Percentiles rank a stretch among this genome's conserved stretches.
Conservation (phyloP, 2,329 filamentous ascomycete genomes). For the Spiromastix sp. region DNA sequence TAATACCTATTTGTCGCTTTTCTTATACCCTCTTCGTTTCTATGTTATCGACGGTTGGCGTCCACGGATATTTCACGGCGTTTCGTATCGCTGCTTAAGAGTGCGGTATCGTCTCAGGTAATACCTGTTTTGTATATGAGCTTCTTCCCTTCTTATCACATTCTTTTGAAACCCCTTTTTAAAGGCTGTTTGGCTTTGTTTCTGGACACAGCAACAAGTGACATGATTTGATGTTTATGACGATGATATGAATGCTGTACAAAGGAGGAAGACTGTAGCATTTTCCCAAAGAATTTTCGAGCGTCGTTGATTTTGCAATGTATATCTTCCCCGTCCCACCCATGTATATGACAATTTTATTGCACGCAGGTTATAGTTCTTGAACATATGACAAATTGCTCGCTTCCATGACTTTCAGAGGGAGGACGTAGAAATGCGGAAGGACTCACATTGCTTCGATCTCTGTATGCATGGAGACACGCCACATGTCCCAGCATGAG, state of each 20-base stretch:
- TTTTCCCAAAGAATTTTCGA: too few relatives aligned
- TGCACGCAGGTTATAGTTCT: too few relatives aligned
- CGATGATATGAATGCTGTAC: too few relatives aligned
- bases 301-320: too few relatives aligned
- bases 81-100: slow-evolving; percentile 68
- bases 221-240: not conserved
- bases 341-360: too few relatives aligned
- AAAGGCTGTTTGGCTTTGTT: not conserved
- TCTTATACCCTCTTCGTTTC: slow-evolving; percentile 8
- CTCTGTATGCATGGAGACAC: slow-evolving; percentile 45
- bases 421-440: slow-evolving; percentile 1
- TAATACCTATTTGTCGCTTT: slow-evolving; percentile 2
- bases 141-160: slow-evolving; percentile 7
- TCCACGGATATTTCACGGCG: slow-evolving; percentile 16
- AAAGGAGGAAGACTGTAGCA: too few relatives aligned
- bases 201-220: not conserved
- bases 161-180: not conserved
- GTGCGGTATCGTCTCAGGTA: slow-evolving; percentile 87
- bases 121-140: slow-evolving; percentile 48
- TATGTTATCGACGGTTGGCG: slow-evolving; percentile 14
- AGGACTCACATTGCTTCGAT: slow-evolving; percentile 76
- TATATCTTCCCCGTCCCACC: too few relatives aligned
- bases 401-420: too few relatives aligned
- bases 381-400: too few relatives aligned
- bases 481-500: not conserved